These are phyloP conservation scores for Tolypocladium endophyticum DNA, from an alignment of 2,329 filamentous ascomycete species.

Conservation along the genomic window DNA sequence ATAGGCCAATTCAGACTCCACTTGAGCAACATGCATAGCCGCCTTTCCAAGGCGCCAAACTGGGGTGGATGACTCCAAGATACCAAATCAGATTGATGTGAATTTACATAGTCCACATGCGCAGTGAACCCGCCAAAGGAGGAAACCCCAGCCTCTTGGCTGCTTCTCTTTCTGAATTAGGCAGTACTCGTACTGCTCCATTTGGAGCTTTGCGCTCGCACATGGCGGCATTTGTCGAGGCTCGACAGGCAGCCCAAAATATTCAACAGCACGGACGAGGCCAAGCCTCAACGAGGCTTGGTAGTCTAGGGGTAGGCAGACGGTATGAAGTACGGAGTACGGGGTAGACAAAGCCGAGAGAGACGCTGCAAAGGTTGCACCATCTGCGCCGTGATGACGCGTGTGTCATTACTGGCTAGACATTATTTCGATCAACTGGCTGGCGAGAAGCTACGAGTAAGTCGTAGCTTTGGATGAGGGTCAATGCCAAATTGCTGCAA, in stretches of 20 bases:
- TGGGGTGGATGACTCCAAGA: too few relatives aligned
- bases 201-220: not conserved
- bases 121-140: not conserved
- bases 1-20: too few relatives aligned
- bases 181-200: not conserved
- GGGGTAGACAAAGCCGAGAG: not conserved
- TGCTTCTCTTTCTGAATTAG: not conserved
- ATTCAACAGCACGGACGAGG: not conserved
- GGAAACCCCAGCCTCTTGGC: not conserved
- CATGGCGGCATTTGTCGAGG: not conserved
- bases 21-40: too few relatives aligned
- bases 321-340: too few relatives aligned
- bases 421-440: not conserved
- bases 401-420: not conserved
- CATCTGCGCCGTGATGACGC: not conserved
- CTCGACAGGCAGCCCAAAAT: not conserved
- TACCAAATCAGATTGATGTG: too few relatives aligned
- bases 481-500: not conserved
- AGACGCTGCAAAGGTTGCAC: not conserved
- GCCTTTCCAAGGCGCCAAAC: too few relatives aligned
- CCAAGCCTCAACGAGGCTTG: not conserved
- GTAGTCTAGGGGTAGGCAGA: not conserved
- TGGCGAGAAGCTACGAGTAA: not conserved
- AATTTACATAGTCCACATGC: too few relatives aligned
- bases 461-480: not conserved